Base-by-base conservation (phyloP, 352 stramenopile species). In the Globisporangium iwayamae region DNA sequence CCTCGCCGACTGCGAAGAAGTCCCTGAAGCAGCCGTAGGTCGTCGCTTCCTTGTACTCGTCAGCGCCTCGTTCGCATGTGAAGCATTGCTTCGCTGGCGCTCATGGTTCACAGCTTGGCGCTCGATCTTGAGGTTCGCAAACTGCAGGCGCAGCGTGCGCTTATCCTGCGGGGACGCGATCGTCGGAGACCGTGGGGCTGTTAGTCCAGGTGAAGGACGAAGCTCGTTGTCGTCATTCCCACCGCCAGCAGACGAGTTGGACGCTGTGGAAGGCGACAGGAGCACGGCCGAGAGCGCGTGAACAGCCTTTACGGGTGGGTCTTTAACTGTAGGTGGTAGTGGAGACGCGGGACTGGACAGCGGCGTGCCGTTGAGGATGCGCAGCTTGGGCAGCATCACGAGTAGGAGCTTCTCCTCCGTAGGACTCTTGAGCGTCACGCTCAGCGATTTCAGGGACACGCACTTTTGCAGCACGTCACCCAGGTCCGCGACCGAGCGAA, bases 301-400 rank as follows among this genome's bases (percentile, higher is more conserved):
- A 13, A 11, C 38, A 11, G 38, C 22, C 68, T 79, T 34, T 53
- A 55, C 45, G 50, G 61, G 43, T 60, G 67, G 18, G 22, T 68
- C 43, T 30, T 32, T 39, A 60, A 13, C 14, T 20, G 71, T 45
- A 8, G 67, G 56, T 9, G 68, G 56, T 16, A 64, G 69, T 13
- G 65, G 67, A 28, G 28, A 63, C 41, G 28, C 28, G 6, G 63
- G 66, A 9, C 54, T 39, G 1, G 46, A 56, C 4, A 73, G 50
- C 10, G 81, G 73, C 4, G 62, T 78, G 0, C 74, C 83, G 46
- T 92, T 92, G 14, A 92, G 68, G 60, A 89, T 85, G 0, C 74
- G 70, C 9, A 92, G 68, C 61, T 66, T 65, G 0, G 83, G 81
- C 4, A 92, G 70, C 74, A 87, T 84, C 41, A 75, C 67, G 7